Percentiles rank a stretch among this genome's conserved stretches.
Conservation (phyloP, 306 rosid genomes). For the Cucurbita ficifolia region DNA sequence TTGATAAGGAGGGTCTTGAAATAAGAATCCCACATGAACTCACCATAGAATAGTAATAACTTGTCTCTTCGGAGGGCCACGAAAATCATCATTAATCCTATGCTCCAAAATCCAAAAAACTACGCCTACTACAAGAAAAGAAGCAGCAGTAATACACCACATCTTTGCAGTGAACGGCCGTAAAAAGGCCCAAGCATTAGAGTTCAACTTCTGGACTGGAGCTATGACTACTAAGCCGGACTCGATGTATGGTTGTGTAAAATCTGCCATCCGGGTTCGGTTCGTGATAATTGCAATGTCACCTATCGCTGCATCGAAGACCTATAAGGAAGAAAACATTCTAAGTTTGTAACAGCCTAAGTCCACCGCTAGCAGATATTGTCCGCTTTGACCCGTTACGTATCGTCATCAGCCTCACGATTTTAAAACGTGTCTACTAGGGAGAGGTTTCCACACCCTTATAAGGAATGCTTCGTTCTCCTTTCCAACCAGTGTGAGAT, state of each 20-base stretch:
- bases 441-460: too few relatives aligned
- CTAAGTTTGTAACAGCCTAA: neutral
- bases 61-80: conserved; percentile 89
- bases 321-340: conserved; percentile 31
- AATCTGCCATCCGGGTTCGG: conserved; percentile 79
- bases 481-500: too few relatives aligned
- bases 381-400: too few relatives aligned
- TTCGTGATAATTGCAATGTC: conserved; percentile 75
- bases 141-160: conserved; percentile 70
- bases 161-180: conserved; percentile 54
- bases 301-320: conserved; percentile 72
- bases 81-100: conserved; percentile 70
- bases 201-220: conserved; percentile 32
- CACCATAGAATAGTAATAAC: conserved; percentile 61
- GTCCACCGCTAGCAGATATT: too few relatives aligned
- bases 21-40: conserved; percentile 1
- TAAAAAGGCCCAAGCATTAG: conserved; percentile 78
- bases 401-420: too few relatives aligned
- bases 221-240: conserved; percentile 91
- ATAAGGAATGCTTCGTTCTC: too few relatives aligned
- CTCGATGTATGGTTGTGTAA: conserved; percentile 84
- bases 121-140: conserved; percentile 63
- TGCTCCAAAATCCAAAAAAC: conserved; percentile 95
- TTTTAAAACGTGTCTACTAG: too few relatives aligned
- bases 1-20: neutral